These are phyloP conservation scores for Penicillium cinerascens DNA, from an alignment of 495 filamentous ascomycete species.

Conservation along the genomic window DNA sequence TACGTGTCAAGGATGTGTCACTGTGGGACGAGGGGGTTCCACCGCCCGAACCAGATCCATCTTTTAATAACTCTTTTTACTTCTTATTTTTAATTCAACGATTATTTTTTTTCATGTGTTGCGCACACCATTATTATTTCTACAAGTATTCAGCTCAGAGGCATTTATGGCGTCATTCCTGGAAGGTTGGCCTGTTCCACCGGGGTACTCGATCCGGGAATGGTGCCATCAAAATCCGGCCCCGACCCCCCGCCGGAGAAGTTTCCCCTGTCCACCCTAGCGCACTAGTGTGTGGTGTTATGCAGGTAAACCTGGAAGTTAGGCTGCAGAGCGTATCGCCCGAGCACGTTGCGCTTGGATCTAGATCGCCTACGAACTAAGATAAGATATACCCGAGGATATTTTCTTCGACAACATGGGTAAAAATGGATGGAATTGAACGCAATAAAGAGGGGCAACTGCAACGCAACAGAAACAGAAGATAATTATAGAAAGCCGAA, in stretches of 20 bases:
- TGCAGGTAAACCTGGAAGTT: slow-evolving; percentile 12
- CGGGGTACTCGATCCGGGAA: not conserved
- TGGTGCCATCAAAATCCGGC: not conserved
- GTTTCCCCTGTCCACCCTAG: not conserved
- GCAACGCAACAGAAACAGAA: not conserved
- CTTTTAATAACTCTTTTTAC: not conserved
- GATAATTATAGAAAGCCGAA: slow-evolving; percentile 2
- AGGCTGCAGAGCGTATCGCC: not conserved
- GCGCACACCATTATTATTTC: no score
- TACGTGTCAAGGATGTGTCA: slow-evolving; percentile 26
- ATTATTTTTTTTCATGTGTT: not conserved
- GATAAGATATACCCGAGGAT: slow-evolving; percentile 1
- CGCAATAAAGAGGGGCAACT: not conserved
- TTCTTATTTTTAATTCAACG: not conserved
- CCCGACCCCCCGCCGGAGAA: not conserved
- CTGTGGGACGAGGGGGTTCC: slow-evolving; percentile 2
- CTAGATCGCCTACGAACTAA: slow-evolving; percentile 2
- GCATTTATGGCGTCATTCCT: not conserved
- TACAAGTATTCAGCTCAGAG: not conserved
- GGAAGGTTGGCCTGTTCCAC: not conserved
- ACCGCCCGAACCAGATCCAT: not conserved
- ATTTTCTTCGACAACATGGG: no score
- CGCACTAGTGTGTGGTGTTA: not conserved
- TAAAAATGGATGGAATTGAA: not conserved
- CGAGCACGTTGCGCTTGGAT: not conserved